phyloP scores from a whole-genome alignment of 2,329 filamentous ascomycete genomes.

The Diaporthe aspalathi region DNA sequence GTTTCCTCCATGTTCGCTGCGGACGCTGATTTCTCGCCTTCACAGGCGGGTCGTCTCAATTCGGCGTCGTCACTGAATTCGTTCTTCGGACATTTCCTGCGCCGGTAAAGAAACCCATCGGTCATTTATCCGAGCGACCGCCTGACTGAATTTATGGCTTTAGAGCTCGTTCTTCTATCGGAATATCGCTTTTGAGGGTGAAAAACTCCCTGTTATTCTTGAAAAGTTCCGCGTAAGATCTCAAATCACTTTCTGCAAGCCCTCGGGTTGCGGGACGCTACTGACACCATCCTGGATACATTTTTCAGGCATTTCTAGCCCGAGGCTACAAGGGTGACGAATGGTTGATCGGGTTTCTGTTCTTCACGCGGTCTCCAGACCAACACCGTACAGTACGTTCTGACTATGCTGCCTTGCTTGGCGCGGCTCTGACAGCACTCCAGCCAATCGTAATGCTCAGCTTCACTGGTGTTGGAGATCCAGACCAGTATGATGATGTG shows the following conservation, averaged over 20 bases:
- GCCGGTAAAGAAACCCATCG: background rate
- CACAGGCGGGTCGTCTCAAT: background rate
- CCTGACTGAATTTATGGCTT: background rate
- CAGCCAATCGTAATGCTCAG: background rate
- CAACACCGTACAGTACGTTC: background rate
- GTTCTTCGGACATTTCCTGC: background rate
- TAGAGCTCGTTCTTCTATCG: background rate
- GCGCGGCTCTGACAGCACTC: background rate
- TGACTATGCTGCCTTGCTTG: background rate
- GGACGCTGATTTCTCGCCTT: background rate
- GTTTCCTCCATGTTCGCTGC: no score
- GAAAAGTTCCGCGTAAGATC: background rate
- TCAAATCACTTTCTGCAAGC: fast-evolving
- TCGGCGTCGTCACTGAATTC: background rate
- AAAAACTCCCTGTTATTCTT: background rate
- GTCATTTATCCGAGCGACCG: background rate
- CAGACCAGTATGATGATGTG: background rate
- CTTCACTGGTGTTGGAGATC: background rate
- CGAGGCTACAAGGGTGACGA: background rate
- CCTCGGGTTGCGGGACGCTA: background rate
- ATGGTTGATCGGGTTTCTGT: background rate
- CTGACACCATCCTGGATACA: background rate
- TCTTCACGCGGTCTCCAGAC: background rate
- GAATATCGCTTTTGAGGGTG: background rate
- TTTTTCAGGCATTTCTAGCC: background rate